These are phyloP conservation scores for Fusarium coicis DNA, from an alignment of 2,329 filamentous ascomycete species.

Conservation along the genomic window DNA sequence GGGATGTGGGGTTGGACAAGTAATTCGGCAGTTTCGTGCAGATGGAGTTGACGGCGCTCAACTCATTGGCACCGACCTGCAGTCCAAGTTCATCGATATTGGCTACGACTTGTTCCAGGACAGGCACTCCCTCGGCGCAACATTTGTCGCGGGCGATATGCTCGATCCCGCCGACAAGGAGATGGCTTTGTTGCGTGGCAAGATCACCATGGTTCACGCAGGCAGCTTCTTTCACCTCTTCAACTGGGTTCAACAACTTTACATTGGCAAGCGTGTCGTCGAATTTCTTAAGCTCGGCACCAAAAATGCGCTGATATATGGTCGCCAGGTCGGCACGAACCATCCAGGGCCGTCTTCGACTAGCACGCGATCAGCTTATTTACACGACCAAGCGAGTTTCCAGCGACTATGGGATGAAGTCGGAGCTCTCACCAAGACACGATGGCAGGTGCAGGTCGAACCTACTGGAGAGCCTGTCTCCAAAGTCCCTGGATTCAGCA, in stretches of 20 bases:
- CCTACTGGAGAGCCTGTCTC: conserved; percentile 37
- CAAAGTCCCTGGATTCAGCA: conserved; percentile 42
- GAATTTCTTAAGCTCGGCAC: conserved; percentile 58
- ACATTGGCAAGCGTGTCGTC: conserved; percentile 57
- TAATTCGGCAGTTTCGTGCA: conserved; percentile 59
- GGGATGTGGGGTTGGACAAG: conserved; percentile 63
- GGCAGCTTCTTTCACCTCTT: conserved; percentile 64
- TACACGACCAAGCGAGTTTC: conserved; percentile 63
- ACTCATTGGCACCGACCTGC: conserved; percentile 62
- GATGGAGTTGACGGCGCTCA: conserved; percentile 61
- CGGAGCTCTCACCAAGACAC: conserved; percentile 58
- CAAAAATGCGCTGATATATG: conserved; percentile 60
- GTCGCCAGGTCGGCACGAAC: conserved; percentile 60
- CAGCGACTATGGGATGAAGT: conserved; percentile 65
- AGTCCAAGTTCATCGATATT: conserved; percentile 63
- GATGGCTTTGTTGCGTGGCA: conserved; percentile 51
- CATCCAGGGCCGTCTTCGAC: conserved; percentile 38
- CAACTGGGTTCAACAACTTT: conserved; percentile 58
- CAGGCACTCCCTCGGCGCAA: conserved; percentile 55
- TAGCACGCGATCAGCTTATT: conserved; percentile 49
- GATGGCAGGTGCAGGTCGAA: conserved; percentile 60
- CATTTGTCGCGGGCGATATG: conserved; percentile 64
- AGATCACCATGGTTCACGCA: conserved; percentile 60
- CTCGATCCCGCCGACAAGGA: conserved; percentile 54
- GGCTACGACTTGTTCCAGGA: conserved; percentile 74